These are phyloP conservation scores for Brassica rapa DNA, from an alignment of 345 rosid genomes.

Conservation along the genomic window DNA sequence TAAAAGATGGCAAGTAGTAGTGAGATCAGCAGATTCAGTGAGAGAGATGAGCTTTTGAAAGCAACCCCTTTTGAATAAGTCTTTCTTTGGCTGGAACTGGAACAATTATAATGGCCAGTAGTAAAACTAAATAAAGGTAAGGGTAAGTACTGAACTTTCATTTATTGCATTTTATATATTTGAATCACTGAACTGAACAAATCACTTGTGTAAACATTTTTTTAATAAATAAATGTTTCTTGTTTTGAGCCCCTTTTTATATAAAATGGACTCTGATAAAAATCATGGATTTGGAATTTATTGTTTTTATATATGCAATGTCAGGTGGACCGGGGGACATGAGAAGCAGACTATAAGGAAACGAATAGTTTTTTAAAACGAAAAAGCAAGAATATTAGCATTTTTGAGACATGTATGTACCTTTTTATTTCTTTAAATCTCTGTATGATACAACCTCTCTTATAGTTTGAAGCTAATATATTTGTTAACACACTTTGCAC, in stretches of 20 bases:
- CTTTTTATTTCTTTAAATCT: neutral
- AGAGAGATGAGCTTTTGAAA: conserved; percentile 19
- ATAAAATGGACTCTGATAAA: neutral
- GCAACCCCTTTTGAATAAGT: conserved; percentile 41
- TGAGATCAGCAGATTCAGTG: conserved; percentile 35
- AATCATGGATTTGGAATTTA: conserved; percentile 31
- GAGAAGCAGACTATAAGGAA: conserved; percentile 29
- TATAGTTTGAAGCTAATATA: neutral
- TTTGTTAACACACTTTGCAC: neutral
- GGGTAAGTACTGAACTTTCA: conserved; percentile 19
- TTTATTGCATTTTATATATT: conserved; percentile 14
- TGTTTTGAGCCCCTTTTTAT: conserved; percentile 2
- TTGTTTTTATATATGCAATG: conserved; percentile 26
- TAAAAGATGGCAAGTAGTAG: conserved; percentile 43
- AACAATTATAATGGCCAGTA: conserved; percentile 34
- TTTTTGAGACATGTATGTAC: neutral
- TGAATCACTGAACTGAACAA: conserved; percentile 1
- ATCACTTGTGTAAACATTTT: neutral
- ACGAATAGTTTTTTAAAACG: conserved; percentile 2
- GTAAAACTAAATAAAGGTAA: conserved; percentile 23
- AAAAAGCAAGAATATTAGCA: conserved; percentile 8
- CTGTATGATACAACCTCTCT: neutral
- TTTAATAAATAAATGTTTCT: conserved; percentile 9
- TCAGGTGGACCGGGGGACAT: conserved; percentile 45
- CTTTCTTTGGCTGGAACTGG: conserved; percentile 17